Percentiles rank a stretch among this genome's conserved stretches.
Conservation (phyloP, 202 grass and related monocot species). For the Dendrocalamus latiflorus region DNA sequence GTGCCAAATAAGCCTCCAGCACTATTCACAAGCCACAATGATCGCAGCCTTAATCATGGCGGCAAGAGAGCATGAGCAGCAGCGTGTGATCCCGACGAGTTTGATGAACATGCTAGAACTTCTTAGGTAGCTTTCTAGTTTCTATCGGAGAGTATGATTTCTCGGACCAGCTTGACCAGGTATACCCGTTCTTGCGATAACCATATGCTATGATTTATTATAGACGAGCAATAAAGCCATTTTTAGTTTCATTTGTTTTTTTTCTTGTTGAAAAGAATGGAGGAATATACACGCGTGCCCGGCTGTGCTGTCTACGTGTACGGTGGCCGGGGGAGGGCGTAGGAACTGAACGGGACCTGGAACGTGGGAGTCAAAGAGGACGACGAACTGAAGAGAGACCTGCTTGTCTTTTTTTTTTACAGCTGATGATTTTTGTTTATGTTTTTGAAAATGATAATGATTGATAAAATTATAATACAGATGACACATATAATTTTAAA, state of each 20-base stretch:
- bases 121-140: neutral
- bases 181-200: neutral
- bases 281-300: too few relatives aligned
- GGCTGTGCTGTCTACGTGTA: neutral
- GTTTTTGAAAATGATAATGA: too few relatives aligned
- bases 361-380: neutral
- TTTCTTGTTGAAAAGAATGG: neutral
- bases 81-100: conserved; percentile 12
- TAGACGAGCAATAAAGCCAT: neutral
- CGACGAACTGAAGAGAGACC: too few relatives aligned
- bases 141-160: neutral
- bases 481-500: too few relatives aligned
- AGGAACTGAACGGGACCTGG: too few relatives aligned
- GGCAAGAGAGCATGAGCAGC: neutral
- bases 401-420: too few relatives aligned
- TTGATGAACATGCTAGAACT: neutral
- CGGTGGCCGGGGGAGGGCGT: too few relatives aligned
- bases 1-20: too few relatives aligned
- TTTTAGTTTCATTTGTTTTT: neutral
- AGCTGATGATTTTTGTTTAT: too few relatives aligned
- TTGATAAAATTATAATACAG: too few relatives aligned
- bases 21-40: too few relatives aligned
- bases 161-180: neutral
- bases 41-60: too few relatives aligned
- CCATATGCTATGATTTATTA: neutral